phyloP scores from a whole-genome alignment of 2,329 filamentous ascomycete genomes.

The Colletotrichum incanum region DNA sequence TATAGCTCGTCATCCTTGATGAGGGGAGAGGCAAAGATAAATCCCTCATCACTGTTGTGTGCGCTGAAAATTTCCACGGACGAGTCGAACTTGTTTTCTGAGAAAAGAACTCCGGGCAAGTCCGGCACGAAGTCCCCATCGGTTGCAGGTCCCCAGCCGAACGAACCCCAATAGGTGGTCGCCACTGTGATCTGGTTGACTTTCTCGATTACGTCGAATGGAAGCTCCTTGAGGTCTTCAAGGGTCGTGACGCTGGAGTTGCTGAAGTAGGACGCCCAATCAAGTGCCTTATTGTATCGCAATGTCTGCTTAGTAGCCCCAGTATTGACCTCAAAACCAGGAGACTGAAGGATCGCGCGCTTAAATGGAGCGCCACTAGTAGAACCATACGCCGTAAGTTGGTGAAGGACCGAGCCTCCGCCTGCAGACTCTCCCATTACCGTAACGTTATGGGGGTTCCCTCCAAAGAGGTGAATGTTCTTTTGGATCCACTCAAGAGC shows the following conservation, averaged over 20 bases:
- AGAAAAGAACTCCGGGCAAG: conserved; percentile 28
- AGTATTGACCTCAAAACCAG: not conserved
- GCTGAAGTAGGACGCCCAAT: not conserved
- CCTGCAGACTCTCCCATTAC: conserved; percentile 54
- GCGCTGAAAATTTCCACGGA: conserved; percentile 41
- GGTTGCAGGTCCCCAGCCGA: conserved; percentile 21
- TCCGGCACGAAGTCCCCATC: conserved; percentile 38
- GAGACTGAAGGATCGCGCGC: not conserved
- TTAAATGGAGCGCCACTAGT: not conserved
- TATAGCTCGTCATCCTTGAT: conserved; percentile 55
- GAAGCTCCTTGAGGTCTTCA: not conserved
- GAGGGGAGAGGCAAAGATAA: conserved; percentile 59
- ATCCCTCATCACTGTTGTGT: conserved; percentile 67
- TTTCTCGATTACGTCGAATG: not conserved
- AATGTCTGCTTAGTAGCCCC: not conserved
- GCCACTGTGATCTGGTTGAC: not conserved
- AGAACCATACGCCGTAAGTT: not conserved
- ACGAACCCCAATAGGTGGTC: not conserved
- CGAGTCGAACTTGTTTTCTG: conserved; percentile 20
- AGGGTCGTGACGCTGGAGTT: not conserved
- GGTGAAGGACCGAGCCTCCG: not conserved
- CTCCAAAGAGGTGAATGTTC: conserved; percentile 61
- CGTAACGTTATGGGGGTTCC: conserved; percentile 59
- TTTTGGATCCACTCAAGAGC: conserved; percentile 63
- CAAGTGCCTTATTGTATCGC: not conserved